Evolutionary conservation across 176 grass and related monocot genomes (phyloP).

Genomic region (Bolboschoenus planiculmis): DNA sequence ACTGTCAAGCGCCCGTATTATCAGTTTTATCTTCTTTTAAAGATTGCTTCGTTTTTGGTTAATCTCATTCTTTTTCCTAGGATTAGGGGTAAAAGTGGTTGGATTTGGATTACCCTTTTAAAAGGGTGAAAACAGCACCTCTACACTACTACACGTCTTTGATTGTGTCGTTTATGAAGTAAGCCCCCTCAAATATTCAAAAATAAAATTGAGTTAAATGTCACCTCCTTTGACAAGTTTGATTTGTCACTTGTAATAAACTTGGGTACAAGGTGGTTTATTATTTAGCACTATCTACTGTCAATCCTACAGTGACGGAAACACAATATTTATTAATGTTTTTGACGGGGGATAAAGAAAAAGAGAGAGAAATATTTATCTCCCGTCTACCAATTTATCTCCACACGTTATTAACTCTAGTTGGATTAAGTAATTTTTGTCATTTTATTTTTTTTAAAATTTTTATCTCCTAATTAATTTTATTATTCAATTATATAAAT

Average conservation of each 20-base stretch:
- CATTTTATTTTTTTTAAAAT: too few species aligned
- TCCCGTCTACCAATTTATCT: too few species aligned
- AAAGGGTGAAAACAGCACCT: neutral
- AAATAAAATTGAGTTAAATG: neutral
- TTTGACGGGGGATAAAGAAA: too few species aligned
- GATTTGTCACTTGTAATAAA: neutral
- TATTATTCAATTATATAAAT: too few species aligned
- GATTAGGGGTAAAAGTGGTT: constrained; percentile 3
- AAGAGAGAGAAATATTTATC: too few species aligned
- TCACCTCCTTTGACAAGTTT: neutral
- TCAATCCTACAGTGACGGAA: too few species aligned
- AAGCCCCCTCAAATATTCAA: neutral
- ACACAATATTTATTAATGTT: too few species aligned
- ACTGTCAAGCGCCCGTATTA: constrained; percentile 4
- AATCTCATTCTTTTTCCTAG: neutral
- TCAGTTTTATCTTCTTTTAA: constrained; percentile 8
- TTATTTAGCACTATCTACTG: neutral
- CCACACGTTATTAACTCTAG: too few species aligned
- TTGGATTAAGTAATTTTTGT: too few species aligned
- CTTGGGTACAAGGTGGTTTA: neutral
- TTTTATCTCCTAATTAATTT: too few species aligned
- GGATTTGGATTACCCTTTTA: neutral
- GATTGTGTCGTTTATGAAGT: neutral
- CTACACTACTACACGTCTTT: neutral
- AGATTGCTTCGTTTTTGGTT: constrained; percentile 11